A percentile compares a stretch with the other conserved stretches of the same genome.
phyloP scores from a whole-genome alignment of 352 stramenopile genomes.

The Phytophthora megakarya region DNA sequence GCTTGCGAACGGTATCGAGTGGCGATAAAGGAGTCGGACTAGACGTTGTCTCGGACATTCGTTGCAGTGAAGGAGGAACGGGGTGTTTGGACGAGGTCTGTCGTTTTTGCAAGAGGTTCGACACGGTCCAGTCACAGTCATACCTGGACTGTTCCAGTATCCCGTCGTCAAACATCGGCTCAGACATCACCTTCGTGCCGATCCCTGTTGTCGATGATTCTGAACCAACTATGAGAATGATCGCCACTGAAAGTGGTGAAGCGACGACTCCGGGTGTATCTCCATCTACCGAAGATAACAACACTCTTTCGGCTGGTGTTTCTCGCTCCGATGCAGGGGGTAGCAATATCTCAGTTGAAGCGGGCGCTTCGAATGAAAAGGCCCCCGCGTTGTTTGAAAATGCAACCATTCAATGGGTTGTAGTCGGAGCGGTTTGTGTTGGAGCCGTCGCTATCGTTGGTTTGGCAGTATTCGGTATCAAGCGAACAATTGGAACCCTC shows the following conservation, averaged over 20 bases:
- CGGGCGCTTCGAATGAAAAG: neutral
- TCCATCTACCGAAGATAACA: conserved; percentile 1
- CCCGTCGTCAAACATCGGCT: conserved; percentile 16
- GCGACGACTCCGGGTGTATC: conserved; percentile 15
- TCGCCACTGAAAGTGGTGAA: conserved; percentile 25
- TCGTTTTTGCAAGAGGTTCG: conserved; percentile 39
- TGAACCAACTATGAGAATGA: conserved; percentile 1
- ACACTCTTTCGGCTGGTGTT: neutral
- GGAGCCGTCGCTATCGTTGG: conserved; percentile 11
- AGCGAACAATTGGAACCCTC: conserved; percentile 10
- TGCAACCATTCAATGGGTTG: neutral
- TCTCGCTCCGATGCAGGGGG: neutral
- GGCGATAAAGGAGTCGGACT: conserved; percentile 44
- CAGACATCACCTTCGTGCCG: conserved; percentile 37
- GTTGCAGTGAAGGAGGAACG: conserved; percentile 39
- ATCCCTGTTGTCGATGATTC: conserved; percentile 31
- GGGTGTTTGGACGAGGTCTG: conserved; percentile 41
- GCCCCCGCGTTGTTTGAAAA: neutral
- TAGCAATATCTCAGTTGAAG: conserved; percentile 3
- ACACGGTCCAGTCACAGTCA: conserved; percentile 40
- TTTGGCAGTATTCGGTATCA: conserved; percentile 18
- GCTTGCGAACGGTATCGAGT: conserved; percentile 29
- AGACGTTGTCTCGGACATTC: conserved; percentile 43
- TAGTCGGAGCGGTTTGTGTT: conserved; percentile 11
- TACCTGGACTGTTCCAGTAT: conserved; percentile 37